These are phyloP conservation scores for Hypomontagnella monticulosa DNA, from an alignment of 495 filamentous ascomycete species.

Conservation along the genomic window DNA sequence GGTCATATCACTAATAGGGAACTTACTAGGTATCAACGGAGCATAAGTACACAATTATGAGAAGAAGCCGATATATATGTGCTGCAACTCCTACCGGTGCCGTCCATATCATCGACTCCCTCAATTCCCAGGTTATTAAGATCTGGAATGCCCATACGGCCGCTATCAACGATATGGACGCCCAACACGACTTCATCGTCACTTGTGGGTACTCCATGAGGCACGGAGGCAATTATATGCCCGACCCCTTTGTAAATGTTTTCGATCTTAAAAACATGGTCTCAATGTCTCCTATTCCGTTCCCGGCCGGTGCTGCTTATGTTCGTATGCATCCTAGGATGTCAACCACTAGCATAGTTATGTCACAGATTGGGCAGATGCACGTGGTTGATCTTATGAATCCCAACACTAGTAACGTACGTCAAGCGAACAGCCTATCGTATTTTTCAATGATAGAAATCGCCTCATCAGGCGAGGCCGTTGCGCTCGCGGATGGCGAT, in stretches of 20 bases:
- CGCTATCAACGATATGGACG: slow-evolving; percentile 93
- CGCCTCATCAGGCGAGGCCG: slow-evolving; percentile 87
- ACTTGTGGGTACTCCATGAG: slow-evolving; percentile 93
- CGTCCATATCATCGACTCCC: slow-evolving; percentile 84
- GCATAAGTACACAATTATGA: slow-evolving; percentile 88
- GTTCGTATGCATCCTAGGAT: slow-evolving; percentile 95
- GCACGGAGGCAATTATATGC: slow-evolving; percentile 64
- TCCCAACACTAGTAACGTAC: slow-evolving; percentile 85
- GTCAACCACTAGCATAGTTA: slow-evolving; percentile 90
- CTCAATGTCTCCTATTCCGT: slow-evolving; percentile 87
- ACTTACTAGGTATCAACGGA: slow-evolving; percentile 69
- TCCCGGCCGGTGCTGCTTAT: slow-evolving; percentile 89
- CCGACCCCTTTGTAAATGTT: slow-evolving; percentile 91
- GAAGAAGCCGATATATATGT: slow-evolving; percentile 87
- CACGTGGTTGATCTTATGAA: slow-evolving; percentile 97
- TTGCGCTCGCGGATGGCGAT: slow-evolving; percentile 82
- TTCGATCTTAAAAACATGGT: slow-evolving; percentile 89
- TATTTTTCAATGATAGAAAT: slow-evolving; percentile 81
- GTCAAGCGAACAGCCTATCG: slow-evolving; percentile 78
- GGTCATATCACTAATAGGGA: slow-evolving; percentile 24
- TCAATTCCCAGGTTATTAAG: slow-evolving; percentile 78
- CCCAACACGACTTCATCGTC: slow-evolving; percentile 86
- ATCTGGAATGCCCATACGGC: slow-evolving; percentile 88
- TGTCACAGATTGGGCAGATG: slow-evolving; percentile 88
- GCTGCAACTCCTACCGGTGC: slow-evolving; percentile 86